phyloP scores from a whole-genome alignment of 2,329 filamentous ascomycete species.

The Calonectria fujianensis region DNA sequence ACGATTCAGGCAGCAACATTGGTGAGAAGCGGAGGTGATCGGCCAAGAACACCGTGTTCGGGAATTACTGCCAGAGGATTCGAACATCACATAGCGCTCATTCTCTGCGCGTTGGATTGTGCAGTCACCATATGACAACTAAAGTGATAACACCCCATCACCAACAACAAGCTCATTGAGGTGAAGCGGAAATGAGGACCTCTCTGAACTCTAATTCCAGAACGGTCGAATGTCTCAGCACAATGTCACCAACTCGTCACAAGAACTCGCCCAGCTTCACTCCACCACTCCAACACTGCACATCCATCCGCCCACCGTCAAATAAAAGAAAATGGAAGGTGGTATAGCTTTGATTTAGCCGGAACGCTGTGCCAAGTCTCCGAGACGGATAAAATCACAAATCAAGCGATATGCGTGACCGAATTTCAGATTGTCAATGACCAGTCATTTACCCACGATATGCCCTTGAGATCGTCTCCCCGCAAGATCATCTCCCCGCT shows the following conservation, averaged over 20 bases:
- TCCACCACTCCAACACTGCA: not conserved
- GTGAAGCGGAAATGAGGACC: too few relatives aligned
- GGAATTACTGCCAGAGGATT: not conserved
- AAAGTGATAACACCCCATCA: not conserved
- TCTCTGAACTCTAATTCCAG: too few relatives aligned
- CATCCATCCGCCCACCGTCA: not conserved
- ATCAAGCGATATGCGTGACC: too few relatives aligned
- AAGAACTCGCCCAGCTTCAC: too few relatives aligned
- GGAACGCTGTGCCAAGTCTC: not conserved
- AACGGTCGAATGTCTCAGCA: not conserved
- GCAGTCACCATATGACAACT: not conserved
- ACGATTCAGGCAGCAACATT: constrained; percentile 2
- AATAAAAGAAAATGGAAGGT: not conserved
- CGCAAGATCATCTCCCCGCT: constrained; percentile 15
- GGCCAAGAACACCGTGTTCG: constrained; percentile 13
- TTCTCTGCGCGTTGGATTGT: not conserved
- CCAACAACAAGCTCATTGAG: not conserved
- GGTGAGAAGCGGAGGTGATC: not conserved
- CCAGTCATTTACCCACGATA: not conserved
- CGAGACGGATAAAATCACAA: not conserved
- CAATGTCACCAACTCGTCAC: not conserved
- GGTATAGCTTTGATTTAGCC: constrained; percentile 5
- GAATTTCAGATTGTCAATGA: too few relatives aligned
- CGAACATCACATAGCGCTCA: not conserved
- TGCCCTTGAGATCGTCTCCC: constrained; percentile 2